These are phyloP conservation scores for Phoma sp. DNA, from an alignment of 2,329 filamentous ascomycete genomes.

Conservation along the genomic window DNA sequence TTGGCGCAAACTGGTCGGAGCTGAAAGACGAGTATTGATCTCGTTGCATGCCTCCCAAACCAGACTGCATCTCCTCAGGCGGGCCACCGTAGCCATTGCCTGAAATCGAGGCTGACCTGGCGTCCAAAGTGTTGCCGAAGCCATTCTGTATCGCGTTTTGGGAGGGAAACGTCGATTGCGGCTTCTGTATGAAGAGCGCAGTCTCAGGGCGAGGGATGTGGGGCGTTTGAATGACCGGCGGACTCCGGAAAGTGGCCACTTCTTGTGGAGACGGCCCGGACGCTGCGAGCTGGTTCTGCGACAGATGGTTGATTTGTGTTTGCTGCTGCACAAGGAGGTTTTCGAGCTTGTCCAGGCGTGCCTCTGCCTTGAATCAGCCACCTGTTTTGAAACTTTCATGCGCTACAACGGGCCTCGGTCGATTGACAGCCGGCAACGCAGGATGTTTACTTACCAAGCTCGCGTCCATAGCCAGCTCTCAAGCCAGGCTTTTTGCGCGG, in stretches of 20 bases:
- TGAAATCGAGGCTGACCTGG: conserved; percentile 32
- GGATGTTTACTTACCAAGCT: conserved; percentile 51
- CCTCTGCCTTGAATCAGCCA: conserved; percentile 25
- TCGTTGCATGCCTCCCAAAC: conserved; percentile 33
- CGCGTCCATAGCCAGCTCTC: conserved; percentile 66
- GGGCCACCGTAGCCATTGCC: conserved; percentile 40
- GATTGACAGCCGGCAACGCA: neutral
- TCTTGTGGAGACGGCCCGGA: conserved; percentile 43
- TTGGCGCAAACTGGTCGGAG: conserved; percentile 40
- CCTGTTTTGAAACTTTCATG: conserved; percentile 7
- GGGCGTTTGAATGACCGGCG: conserved; percentile 49
- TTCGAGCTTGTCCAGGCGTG: conserved; percentile 53
- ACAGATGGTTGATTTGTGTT: conserved; percentile 55
- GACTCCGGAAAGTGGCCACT: conserved; percentile 43
- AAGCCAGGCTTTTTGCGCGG: conserved; percentile 74
- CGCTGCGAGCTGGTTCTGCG: conserved; percentile 33
- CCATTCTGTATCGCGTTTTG: conserved; percentile 41
- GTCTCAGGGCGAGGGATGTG: conserved; percentile 55
- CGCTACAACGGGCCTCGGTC: conserved; percentile 13
- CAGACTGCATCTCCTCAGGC: conserved; percentile 35
- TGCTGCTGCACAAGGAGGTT: conserved; percentile 55
- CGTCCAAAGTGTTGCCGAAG: conserved; percentile 47
- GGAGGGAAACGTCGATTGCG: conserved; percentile 45
- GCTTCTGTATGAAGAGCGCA: conserved; percentile 56
- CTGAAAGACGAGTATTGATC: conserved; percentile 41